Evolutionary conservation across 768 basidiomycete genomes (phyloP).

Genomic region (Tricholomella constricta): DNA sequence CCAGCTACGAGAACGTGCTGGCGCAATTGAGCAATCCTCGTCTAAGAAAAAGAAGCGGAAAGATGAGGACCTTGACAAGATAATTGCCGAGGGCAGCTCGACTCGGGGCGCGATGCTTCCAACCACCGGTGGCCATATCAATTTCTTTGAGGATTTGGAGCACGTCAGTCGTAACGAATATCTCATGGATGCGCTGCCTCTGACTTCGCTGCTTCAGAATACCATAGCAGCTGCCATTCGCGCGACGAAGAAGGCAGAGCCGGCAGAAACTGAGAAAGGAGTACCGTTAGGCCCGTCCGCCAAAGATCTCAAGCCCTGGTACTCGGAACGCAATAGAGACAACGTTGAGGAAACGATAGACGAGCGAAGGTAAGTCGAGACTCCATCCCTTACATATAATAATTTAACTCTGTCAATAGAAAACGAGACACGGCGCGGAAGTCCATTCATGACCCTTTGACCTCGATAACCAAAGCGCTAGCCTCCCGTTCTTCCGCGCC

Average conservation of each 20-base stretch:
- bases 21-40: constrained; percentile 30
- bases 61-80: constrained; percentile 38
- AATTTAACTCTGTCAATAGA: constrained; percentile 35
- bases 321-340: constrained; percentile 37
- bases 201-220: constrained; percentile 32
- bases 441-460: constrained; percentile 68
- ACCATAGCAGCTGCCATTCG: constrained; percentile 47
- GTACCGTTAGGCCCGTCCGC: constrained; percentile 71
- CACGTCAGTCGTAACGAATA: constrained; percentile 40
- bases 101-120: constrained; percentile 39
- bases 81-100: constrained; percentile 34
- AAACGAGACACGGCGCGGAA: constrained; percentile 66
- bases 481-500: constrained; percentile 37
- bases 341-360: constrained; percentile 21
- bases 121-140: constrained; percentile 70
- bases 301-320: constrained; percentile 85
- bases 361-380: constrained; percentile 34
- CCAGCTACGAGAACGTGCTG: constrained; percentile 62
- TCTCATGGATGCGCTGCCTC: not conserved
- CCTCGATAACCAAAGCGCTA: constrained; percentile 70
- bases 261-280: constrained; percentile 67
- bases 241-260: constrained; percentile 48
- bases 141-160: constrained; percentile 83
- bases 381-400: not conserved
- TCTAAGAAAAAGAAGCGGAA: constrained; percentile 40